These are phyloP conservation scores for Candida sonorensis DNA, from an alignment of 805 yeast genomes.

Conservation along the genomic window DNA sequence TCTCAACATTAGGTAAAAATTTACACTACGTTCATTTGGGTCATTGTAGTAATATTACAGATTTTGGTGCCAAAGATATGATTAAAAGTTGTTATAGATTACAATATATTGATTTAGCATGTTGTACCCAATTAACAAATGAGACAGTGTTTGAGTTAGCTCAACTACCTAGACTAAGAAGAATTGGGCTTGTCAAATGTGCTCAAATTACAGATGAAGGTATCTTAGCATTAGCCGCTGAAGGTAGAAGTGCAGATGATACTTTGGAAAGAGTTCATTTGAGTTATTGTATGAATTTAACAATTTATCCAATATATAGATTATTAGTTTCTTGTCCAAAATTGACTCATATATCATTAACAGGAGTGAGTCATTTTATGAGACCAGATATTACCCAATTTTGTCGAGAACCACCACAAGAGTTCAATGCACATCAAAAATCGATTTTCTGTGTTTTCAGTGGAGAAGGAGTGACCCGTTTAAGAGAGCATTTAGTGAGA, in stretches of 20 bases:
- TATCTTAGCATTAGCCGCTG: constrained; percentile 52
- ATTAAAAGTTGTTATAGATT: constrained; percentile 76
- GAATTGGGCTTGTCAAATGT: constrained; percentile 94
- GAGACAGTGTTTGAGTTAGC: constrained; percentile 72
- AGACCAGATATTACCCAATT: constrained; percentile 77
- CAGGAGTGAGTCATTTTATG: constrained; percentile 88
- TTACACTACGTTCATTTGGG: constrained; percentile 90
- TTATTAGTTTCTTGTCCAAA: constrained; percentile 76
- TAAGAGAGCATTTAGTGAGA: constrained; percentile 58
- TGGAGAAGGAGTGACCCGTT: constrained; percentile 76
- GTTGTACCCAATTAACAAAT: constrained; percentile 86
- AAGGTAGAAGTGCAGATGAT: constrained; percentile 53
- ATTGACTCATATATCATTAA: constrained; percentile 82
- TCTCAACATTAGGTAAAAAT: constrained; percentile 69
- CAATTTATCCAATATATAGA: constrained; percentile 69
- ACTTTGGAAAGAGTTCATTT: constrained; percentile 89
- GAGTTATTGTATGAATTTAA: constrained; percentile 79
- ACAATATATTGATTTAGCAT: constrained; percentile 91
- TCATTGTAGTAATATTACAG: constrained; percentile 87
- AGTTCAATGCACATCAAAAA: constrained; percentile 81
- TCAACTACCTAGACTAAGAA: constrained; percentile 67
- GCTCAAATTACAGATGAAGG: constrained; percentile 83
- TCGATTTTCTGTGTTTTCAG: constrained; percentile 87
- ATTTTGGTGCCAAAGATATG: constrained; percentile 71
- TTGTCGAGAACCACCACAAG: constrained; percentile 90